Evolutionary conservation across 176 grass and related monocot genomes (phyloP).

Genomic region (Poa pratensis): DNA sequence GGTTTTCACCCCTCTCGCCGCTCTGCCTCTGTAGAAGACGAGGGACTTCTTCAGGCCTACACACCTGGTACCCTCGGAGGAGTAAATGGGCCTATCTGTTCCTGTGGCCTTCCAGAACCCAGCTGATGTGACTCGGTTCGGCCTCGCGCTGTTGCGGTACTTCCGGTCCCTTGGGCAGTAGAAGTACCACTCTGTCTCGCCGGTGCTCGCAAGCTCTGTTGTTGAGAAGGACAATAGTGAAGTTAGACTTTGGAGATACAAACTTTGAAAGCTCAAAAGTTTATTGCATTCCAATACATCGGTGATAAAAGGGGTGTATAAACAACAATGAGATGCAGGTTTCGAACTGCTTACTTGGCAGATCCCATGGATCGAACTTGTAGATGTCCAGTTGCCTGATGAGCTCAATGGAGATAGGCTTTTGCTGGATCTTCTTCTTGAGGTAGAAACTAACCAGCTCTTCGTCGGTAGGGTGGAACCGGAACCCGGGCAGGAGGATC

Average conservation of each 20-base stretch:
- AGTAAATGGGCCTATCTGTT: conserved; percentile 96
- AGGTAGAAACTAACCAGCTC: conserved; percentile 75
- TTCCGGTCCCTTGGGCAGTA: conserved; percentile 94
- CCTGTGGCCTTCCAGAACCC: conserved; percentile 99
- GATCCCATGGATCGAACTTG: conserved; percentile 86
- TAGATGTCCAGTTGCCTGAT: conserved; percentile 79
- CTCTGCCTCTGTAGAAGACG: conserved; percentile 96
- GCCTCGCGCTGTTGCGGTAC: conserved; percentile 81
- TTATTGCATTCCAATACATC: background rate
- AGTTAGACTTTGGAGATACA: conserved; percentile 20
- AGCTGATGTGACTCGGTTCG: conserved; percentile 83
- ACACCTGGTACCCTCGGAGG: conserved; percentile 72
- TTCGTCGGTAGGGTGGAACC: conserved; percentile 85
- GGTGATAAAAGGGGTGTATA: background rate
- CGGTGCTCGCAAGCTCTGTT: conserved; percentile 82
- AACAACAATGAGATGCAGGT: background rate
- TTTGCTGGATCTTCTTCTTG: conserved; percentile 78
- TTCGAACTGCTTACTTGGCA: conserved; percentile 73
- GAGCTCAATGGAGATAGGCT: conserved; percentile 69
- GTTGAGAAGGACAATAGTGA: conserved; percentile 17
- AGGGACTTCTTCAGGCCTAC: conserved; percentile 99
- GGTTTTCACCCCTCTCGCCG: conserved; percentile 84
- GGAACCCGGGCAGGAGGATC: conserved; percentile 63
- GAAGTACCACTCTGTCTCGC: conserved; percentile 98
- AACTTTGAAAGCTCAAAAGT: background rate